A percentile compares a stretch with the other conserved stretches of the same genome.
Evolutionary conservation across 2,329 filamentous ascomycete genomes (phyloP).

Genomic region (Exophiala sideris): DNA sequence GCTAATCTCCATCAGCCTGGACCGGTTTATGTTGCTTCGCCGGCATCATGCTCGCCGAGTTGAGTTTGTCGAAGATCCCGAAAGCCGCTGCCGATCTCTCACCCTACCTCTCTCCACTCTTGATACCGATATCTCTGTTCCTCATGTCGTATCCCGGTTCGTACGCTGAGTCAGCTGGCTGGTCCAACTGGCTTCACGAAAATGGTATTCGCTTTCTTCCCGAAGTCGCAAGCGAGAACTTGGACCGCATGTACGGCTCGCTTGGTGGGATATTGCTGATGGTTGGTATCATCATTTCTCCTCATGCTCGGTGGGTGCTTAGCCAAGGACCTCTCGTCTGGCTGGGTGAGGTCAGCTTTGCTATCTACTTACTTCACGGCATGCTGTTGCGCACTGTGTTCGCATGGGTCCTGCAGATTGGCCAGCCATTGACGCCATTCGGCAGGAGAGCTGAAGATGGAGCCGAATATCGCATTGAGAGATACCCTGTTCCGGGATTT

Average conservation of each 20-base stretch:
- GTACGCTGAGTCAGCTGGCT: constrained; percentile 51
- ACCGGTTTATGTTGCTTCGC: constrained; percentile 56
- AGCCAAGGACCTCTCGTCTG: constrained; percentile 57
- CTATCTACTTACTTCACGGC: constrained; percentile 63
- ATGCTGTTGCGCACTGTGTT: constrained; percentile 58
- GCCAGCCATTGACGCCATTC: constrained; percentile 29
- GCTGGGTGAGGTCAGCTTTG: constrained; percentile 63
- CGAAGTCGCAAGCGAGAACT: constrained; percentile 28
- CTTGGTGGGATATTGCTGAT: constrained; percentile 50
- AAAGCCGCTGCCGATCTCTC: constrained; percentile 38
- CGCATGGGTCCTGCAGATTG: constrained; percentile 58
- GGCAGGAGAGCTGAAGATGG: constrained; percentile 21
- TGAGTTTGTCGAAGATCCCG: constrained; percentile 40
- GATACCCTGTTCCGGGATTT: constrained; percentile 15
- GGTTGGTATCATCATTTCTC: constrained; percentile 53
- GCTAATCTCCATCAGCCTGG: constrained; percentile 39
- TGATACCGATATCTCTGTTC: constrained; percentile 53
- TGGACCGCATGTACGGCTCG: constrained; percentile 50
- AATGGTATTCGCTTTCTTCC: constrained; percentile 38
- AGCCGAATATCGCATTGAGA: constrained; percentile 3
- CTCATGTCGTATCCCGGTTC: constrained; percentile 60
- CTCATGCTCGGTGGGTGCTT: constrained; percentile 50
- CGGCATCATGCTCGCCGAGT: constrained; percentile 60
- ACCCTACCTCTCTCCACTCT: constrained; percentile 39
- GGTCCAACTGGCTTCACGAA: constrained; percentile 42